Evolutionary conservation across 208 protist genomes (phyloP).

Genomic region (Trypanosoma rangeli): DNA sequence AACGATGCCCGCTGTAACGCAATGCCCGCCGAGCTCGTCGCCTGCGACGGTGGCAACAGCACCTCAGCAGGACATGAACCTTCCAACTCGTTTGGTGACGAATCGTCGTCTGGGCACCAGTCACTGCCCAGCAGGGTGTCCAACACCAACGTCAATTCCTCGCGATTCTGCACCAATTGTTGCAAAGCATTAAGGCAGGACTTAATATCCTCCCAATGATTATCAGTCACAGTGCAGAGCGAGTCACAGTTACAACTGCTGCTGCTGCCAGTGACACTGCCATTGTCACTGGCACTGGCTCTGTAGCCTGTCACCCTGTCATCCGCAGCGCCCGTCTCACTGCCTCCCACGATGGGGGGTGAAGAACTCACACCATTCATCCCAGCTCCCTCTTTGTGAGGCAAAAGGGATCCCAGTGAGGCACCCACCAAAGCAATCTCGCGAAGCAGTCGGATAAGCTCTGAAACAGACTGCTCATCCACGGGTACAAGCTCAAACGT

Average conservation of each 20-base stretch:
- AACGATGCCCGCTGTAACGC: not conserved
- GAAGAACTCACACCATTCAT: not conserved
- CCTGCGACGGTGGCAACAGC: slow-evolving; percentile 12
- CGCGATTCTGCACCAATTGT: slow-evolving; percentile 38
- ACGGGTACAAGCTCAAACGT: slow-evolving; percentile 46
- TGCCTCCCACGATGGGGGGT: not conserved
- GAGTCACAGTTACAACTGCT: not conserved
- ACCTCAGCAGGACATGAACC: not conserved
- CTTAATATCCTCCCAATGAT: slow-evolving; percentile 51
- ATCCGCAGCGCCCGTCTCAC: not conserved
- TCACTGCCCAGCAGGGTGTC: slow-evolving; percentile 36
- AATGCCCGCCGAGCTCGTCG: not conserved
- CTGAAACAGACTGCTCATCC: slow-evolving; percentile 29
- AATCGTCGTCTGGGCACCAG: slow-evolving; percentile 30
- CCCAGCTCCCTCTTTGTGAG: not conserved
- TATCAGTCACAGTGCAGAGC: slow-evolving; percentile 3
- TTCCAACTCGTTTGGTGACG: not conserved
- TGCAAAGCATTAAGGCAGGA: slow-evolving; percentile 34
- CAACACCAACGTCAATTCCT: slow-evolving; percentile 44
- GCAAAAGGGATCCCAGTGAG: slow-evolving; percentile 27
- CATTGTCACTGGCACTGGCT: not conserved
- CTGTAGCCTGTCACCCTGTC: not conserved
- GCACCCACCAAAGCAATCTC: slow-evolving; percentile 52
- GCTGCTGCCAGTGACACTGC: not conserved
- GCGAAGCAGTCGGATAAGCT: slow-evolving; percentile 42